These are phyloP conservation scores for Euphorbia tirucalli DNA, from an alignment of 345 rosid species.

Conservation along the genomic window DNA sequence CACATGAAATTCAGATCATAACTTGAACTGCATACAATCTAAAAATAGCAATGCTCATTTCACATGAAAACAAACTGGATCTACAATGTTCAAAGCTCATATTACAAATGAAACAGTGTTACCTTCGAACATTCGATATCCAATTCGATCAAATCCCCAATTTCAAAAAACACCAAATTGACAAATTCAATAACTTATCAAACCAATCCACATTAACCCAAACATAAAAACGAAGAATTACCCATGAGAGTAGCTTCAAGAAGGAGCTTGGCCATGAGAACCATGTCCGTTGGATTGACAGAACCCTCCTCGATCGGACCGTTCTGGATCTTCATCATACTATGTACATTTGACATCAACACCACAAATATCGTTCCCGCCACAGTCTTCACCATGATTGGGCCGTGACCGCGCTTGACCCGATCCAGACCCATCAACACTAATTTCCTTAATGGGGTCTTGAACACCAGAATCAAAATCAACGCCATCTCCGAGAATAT, in stretches of 20 bases:
- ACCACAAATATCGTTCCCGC: conserved; percentile 31
- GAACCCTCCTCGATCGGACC: conserved; percentile 23
- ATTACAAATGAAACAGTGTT: conserved; percentile 13
- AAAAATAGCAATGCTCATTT: background rate
- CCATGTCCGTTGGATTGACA: conserved; percentile 32
- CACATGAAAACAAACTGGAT: background rate
- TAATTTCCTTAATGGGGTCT: conserved; percentile 32
- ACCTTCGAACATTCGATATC: background rate
- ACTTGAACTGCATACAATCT: background rate
- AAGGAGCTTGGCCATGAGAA: conserved; percentile 33
- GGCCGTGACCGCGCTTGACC: conserved; percentile 32
- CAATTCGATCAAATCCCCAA: conserved; percentile 7
- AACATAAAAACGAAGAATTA: conserved; percentile 9
- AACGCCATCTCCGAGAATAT: conserved; percentile 29
- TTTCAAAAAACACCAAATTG: background rate
- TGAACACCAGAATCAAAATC: conserved; percentile 27
- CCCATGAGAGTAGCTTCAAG: conserved; percentile 39
- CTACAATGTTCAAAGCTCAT: background rate
- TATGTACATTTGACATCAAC: conserved; percentile 24
- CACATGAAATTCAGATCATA: background rate
- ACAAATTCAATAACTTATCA: conserved; percentile 9
- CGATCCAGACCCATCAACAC: conserved; percentile 32
- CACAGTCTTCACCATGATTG: conserved; percentile 32
- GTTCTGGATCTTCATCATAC: conserved; percentile 32
- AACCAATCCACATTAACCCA: conserved; percentile 1